These are phyloP conservation scores for Kwoniella mangroviensis DNA, from an alignment of 768 basidiomycete species.

Conservation along the genomic window DNA sequence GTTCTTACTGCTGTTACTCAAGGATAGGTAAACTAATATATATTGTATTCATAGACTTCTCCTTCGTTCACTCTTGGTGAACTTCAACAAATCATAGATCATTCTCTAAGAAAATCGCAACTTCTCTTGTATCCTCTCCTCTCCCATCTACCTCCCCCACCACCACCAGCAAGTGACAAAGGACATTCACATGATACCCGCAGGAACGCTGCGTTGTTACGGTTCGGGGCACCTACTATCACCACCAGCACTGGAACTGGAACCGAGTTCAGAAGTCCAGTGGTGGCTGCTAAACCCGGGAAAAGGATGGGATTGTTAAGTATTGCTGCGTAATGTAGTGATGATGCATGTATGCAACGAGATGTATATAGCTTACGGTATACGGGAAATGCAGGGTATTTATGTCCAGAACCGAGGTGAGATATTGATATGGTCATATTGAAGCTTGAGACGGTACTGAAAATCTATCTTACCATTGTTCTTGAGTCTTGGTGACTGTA, in stretches of 20 bases:
- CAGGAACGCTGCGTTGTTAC: slow-evolving; percentile 30
- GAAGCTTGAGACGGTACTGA: too few relatives aligned
- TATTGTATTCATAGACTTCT: neutral
- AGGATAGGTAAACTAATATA: neutral
- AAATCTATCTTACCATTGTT: too few relatives aligned
- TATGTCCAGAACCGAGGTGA: too few relatives aligned
- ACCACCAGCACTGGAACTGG: neutral
- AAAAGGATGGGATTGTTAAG: slow-evolving; percentile 53
- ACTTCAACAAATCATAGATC: slow-evolving; percentile 29
- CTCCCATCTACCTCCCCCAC: slow-evolving; percentile 21
- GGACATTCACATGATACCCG: slow-evolving; percentile 1
- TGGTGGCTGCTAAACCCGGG: slow-evolving; percentile 52
- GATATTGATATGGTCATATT: too few relatives aligned
- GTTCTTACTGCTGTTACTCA: too few relatives aligned
- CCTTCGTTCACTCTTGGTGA: neutral
- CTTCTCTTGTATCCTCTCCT: slow-evolving; percentile 43
- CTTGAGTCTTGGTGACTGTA: too few relatives aligned
- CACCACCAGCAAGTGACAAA: neutral
- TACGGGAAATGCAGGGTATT: neutral
- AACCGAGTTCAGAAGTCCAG: slow-evolving; percentile 48
- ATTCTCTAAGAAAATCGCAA: slow-evolving; percentile 41
- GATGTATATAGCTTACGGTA: slow-evolving; percentile 1
- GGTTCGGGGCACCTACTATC: slow-evolving; percentile 34
- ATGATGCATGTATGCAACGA: neutral
- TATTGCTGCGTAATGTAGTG: slow-evolving; percentile 27